Evolutionary conservation across 805 yeast genomes (phyloP).

Genomic region (Metschnikowia cerradonensis): DNA sequence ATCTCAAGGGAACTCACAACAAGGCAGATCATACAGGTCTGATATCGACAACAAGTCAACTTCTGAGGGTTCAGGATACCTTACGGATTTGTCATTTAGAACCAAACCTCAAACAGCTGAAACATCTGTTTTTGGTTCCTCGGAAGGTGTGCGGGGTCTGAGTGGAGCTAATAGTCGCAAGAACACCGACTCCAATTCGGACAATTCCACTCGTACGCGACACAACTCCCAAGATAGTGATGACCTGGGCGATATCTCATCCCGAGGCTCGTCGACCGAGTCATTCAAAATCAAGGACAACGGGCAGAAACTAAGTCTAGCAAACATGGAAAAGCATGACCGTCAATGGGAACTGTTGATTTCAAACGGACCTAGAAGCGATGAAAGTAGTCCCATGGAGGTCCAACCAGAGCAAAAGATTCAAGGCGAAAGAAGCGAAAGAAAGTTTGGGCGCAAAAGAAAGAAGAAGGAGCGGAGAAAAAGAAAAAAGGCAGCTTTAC

Average conservation of each 20-base stretch:
- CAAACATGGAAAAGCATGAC: slow-evolving; percentile 20
- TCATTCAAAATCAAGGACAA: slow-evolving; percentile 1
- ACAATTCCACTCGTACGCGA: neutral
- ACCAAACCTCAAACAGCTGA: slow-evolving; percentile 9
- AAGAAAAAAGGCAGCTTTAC: slow-evolving; percentile 8
- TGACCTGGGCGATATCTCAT: neutral
- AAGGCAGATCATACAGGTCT: slow-evolving; percentile 9
- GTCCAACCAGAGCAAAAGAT: neutral
- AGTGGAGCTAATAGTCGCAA: slow-evolving; percentile 9
- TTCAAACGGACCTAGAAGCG: neutral
- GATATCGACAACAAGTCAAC: slow-evolving; percentile 11
- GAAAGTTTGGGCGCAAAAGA: neutral
- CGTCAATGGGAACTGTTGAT: slow-evolving; percentile 14
- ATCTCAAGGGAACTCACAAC: neutral
- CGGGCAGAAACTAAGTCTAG: slow-evolving; percentile 14
- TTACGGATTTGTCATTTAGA: slow-evolving; percentile 15
- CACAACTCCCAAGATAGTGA: slow-evolving; percentile 2
- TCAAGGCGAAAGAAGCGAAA: neutral
- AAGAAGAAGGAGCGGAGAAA: slow-evolving; percentile 1
- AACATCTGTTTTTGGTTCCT: slow-evolving; percentile 10
- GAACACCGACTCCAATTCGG: neutral
- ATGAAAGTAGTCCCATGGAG: neutral
- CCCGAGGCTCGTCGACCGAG: neutral
- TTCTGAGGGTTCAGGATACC: slow-evolving; percentile 14
- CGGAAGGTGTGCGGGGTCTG: slow-evolving; percentile 5